Percentiles rank a stretch among this genome's conserved stretches.
These are phyloP conservation scores for Neovahlkampfia damariscottae DNA, from an alignment of 78 protist species.

Conservation along the genomic window DNA sequence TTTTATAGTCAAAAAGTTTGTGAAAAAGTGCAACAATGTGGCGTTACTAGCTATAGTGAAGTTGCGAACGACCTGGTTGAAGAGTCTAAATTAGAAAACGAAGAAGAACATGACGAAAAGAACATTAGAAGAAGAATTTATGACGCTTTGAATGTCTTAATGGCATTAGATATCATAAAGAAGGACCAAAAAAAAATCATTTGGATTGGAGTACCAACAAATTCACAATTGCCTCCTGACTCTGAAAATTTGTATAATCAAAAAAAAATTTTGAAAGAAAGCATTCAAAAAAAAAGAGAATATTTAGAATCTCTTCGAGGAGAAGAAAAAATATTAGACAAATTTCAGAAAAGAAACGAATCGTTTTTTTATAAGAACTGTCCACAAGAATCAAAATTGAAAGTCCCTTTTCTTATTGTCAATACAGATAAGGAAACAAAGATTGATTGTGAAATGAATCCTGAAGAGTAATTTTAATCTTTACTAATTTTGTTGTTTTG, in stretches of 20 bases:
- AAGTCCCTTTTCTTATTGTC: slow-evolving; percentile 64
- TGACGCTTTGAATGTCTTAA: slow-evolving; percentile 80
- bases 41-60: slow-evolving; percentile 47
- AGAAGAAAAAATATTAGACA: not conserved
- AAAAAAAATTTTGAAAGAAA: not conserved
- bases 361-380: not conserved
- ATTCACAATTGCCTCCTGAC: not conserved
- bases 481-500: not conserved
- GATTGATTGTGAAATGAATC: slow-evolving; percentile 70
- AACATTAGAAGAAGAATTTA: slow-evolving; percentile 83
- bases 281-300: not conserved
- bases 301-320: not conserved
- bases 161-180: slow-evolving; percentile 71
- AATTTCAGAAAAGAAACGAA: slow-evolving; percentile 8
- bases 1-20: slow-evolving; percentile 42
- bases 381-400: not conserved
- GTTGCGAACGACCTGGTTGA: slow-evolving; percentile 26
- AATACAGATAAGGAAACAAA: slow-evolving; percentile 48
- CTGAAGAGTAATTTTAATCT: slow-evolving; percentile 16
- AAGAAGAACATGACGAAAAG: slow-evolving; percentile 29
- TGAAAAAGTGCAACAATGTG: slow-evolving; percentile 38
- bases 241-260: not conserved
- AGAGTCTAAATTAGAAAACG: not conserved
- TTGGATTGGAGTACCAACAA: slow-evolving; percentile 70
- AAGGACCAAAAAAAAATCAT: slow-evolving; percentile 62